Evolutionary conservation across 805 yeast genomes (phyloP).

Genomic region (Pichia membranifaciens): DNA sequence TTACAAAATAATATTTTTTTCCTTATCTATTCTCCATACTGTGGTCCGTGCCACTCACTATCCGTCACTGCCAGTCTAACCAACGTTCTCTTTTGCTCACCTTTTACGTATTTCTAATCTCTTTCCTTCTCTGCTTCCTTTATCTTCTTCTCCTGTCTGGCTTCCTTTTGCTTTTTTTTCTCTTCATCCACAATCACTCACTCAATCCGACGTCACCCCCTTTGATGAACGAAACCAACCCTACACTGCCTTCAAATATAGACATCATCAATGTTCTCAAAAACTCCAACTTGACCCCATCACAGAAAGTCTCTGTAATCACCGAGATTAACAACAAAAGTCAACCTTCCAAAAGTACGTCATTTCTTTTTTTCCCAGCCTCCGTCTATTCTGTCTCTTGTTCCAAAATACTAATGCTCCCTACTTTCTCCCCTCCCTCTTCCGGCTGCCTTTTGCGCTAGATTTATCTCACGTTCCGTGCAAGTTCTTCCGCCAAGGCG

Average conservation of each 20-base stretch:
- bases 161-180: too few species aligned
- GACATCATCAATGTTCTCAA: constrained; percentile 19
- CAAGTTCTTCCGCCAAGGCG: constrained; percentile 85
- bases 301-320: constrained; percentile 20
- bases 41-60: too few species aligned
- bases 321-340: constrained; percentile 20
- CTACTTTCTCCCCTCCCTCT: background rate
- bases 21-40: too few species aligned
- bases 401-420: background rate
- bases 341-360: constrained; percentile 24
- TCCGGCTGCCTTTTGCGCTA: constrained; percentile 15
- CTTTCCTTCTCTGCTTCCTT: too few species aligned
- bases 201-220: too few species aligned
- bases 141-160: background rate
- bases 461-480: constrained; percentile 94
- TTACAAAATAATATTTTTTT: too few species aligned
- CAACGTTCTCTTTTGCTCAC: too few species aligned
- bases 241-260: constrained; percentile 4
- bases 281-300: constrained; percentile 17
- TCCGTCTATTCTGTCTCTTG: background rate
- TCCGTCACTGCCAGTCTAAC: too few species aligned
- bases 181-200: too few species aligned
- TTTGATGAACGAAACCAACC: constrained; percentile 50
- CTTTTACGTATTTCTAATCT: too few species aligned
- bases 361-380: too few species aligned